Evolutionary conservation across 371 early-diverging fungal species (phyloP).

Genomic region (Gilbertella persicaria): DNA sequence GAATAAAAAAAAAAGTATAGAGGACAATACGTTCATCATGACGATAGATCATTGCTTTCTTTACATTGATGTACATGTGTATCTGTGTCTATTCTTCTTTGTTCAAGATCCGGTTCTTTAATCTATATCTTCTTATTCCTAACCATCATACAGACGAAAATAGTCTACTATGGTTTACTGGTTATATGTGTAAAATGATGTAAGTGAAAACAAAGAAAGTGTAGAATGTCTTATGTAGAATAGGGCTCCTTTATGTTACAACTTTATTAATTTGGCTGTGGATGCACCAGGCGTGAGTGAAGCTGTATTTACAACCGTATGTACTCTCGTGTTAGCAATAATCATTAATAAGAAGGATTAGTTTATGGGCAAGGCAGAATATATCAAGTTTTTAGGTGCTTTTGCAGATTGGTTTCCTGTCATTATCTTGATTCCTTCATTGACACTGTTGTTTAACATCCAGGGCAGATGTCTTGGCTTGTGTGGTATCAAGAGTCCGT

Average conservation of each 20-base stretch:
- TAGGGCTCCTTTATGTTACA: constrained; percentile 91
- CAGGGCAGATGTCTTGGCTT: constrained; percentile 76
- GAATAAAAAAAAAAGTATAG: neutral
- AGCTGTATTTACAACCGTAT: constrained; percentile 52
- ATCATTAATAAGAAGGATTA: constrained; percentile 7
- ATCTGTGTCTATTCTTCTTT: constrained; percentile 88
- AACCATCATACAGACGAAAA: constrained; percentile 91
- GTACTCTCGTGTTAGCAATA: neutral
- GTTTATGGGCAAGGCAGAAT: constrained; percentile 86
- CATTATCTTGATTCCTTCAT: constrained; percentile 76
- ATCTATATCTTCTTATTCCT: constrained; percentile 81
- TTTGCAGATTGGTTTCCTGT: constrained; percentile 90
- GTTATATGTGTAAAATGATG: constrained; percentile 86
- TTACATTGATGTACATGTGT: constrained; percentile 87
- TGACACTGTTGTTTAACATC: constrained; percentile 75
- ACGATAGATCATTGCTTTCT: constrained; percentile 68
- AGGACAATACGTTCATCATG: neutral
- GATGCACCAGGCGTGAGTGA: constrained; percentile 38
- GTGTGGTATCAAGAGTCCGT: constrained; percentile 63
- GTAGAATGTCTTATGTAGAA: neutral
- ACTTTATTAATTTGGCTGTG: constrained; percentile 78
- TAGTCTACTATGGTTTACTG: constrained; percentile 85
- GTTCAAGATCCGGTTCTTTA: constrained; percentile 84
- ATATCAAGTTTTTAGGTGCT: constrained; percentile 87
- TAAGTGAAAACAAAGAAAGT: constrained; percentile 23